Conservation (phyloP, 495 filamentous ascomycete genomes). For the Aspergillus cavernicola region DNA sequence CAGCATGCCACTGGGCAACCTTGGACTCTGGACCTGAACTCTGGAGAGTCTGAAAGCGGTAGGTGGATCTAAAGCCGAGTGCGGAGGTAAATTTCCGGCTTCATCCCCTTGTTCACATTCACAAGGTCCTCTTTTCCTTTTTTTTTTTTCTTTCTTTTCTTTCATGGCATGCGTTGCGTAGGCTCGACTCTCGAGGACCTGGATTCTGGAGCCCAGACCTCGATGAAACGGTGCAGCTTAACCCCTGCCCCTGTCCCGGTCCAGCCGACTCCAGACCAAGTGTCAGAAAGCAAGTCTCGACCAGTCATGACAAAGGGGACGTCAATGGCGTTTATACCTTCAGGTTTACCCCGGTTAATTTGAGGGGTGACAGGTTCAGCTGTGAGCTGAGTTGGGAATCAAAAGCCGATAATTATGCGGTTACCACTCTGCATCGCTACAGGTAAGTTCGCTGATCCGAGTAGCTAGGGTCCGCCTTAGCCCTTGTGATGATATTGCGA, state of each 20-base stretch:
- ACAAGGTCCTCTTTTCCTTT: slow-evolving; percentile 3
- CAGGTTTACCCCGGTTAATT: slow-evolving; percentile 6
- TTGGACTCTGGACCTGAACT: no score
- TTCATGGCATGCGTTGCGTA: neutral
- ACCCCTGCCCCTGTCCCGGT: slow-evolving; percentile 2
- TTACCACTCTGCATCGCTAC: neutral
- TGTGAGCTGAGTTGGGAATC: neutral
- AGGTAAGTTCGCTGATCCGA: neutral
- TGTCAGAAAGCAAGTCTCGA: neutral
- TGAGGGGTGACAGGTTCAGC: neutral
- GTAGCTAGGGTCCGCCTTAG: neutral
- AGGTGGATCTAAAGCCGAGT: slow-evolving; percentile 17
- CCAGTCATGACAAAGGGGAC: neutral
- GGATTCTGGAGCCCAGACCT: neutral
- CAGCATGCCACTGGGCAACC: neutral
- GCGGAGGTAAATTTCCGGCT: slow-evolving; percentile 22
- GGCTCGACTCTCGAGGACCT: no score
- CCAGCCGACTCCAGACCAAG: slow-evolving; percentile 12
- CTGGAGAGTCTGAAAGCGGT: neutral
- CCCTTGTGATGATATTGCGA: neutral
- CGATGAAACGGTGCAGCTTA: slow-evolving; percentile 17
- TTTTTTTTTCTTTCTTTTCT: neutral
- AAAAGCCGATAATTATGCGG: slow-evolving; percentile 12
- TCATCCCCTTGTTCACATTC: neutral
- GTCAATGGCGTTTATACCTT: neutral